A percentile compares a stretch with the other conserved stretches of the same genome.
Conservation (phyloP, 225 moss, liverwort and hornwort genomes). For the Pleurozium schreberi region DNA sequence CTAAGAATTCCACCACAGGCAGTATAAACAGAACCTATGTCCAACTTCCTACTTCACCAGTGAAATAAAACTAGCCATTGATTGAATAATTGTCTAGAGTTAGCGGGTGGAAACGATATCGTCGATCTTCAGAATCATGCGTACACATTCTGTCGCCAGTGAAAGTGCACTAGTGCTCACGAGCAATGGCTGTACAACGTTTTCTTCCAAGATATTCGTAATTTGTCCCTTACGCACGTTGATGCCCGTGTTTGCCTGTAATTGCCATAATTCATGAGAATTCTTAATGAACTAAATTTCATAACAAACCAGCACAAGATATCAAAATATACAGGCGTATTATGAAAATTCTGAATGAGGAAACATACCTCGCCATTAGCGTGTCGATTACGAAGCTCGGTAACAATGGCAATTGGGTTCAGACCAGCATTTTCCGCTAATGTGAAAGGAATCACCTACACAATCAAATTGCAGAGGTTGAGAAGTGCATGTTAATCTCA, state of each 20-base stretch:
- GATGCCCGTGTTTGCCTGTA: constrained; percentile 77
- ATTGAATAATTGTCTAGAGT: background rate
- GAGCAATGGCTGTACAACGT: constrained; percentile 83
- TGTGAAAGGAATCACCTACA: constrained; percentile 83
- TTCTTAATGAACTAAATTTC: background rate
- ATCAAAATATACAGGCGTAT: background rate
- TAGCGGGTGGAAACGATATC: constrained; percentile 83
- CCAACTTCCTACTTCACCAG: background rate
- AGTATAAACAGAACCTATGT: background rate
- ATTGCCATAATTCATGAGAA: background rate
- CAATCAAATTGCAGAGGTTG: background rate
- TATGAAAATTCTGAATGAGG: background rate
- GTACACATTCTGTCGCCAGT: constrained; percentile 84
- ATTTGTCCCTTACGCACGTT: constrained; percentile 92
- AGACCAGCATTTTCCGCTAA: constrained; percentile 89
- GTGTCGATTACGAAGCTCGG: constrained; percentile 81
- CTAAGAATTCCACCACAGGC: background rate
- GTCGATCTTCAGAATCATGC: constrained; percentile 97
- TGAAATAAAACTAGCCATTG: background rate
- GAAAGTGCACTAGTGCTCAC: constrained; percentile 95
- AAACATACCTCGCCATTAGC: constrained; percentile 82
- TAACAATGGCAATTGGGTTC: constrained; percentile 82
- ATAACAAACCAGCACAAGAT: background rate
- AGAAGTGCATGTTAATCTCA: background rate
- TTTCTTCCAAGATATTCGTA: constrained; percentile 94